phyloP scores from a whole-genome alignment of 768 basidiomycete species.

The Kondoa subrosea region DNA sequence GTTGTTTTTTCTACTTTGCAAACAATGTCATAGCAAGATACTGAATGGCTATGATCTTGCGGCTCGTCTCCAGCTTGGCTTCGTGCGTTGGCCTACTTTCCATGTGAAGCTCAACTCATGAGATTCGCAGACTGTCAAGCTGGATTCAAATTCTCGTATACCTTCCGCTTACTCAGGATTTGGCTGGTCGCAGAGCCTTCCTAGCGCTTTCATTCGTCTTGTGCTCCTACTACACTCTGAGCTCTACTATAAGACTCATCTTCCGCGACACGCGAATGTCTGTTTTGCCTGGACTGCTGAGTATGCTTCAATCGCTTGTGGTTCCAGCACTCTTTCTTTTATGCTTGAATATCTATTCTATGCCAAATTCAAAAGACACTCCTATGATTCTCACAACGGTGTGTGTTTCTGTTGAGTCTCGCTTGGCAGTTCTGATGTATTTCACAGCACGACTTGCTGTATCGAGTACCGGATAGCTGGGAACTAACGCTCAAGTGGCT shows the following conservation, averaged over 20 bases:
- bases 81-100: neutral
- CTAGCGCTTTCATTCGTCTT: slow-evolving; percentile 21
- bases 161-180: slow-evolving; percentile 28
- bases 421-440: neutral
- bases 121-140: neutral
- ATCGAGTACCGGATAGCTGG: slow-evolving; percentile 19
- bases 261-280: slow-evolving; percentile 23
- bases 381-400: neutral
- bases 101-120: too few species aligned
- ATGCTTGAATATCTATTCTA: slow-evolving; percentile 28
- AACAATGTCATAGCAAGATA: too few species aligned
- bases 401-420: neutral
- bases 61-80: neutral
- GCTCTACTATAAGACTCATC: slow-evolving; percentile 11
- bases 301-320: slow-evolving; percentile 19
- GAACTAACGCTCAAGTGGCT: slow-evolving; percentile 20
- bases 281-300: slow-evolving; percentile 16
- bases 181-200: slow-evolving; percentile 24
- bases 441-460: slow-evolving; percentile 1
- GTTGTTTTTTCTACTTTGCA: neutral
- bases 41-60: neutral
- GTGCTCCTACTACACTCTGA: slow-evolving; percentile 14
- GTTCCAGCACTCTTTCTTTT: slow-evolving; percentile 26
- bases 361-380: slow-evolving; percentile 23
- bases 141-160: slow-evolving; percentile 25